phyloP scores from a whole-genome alignment of 192 early-diverging fungal species.

The Lunasporangiospora selenospora region DNA sequence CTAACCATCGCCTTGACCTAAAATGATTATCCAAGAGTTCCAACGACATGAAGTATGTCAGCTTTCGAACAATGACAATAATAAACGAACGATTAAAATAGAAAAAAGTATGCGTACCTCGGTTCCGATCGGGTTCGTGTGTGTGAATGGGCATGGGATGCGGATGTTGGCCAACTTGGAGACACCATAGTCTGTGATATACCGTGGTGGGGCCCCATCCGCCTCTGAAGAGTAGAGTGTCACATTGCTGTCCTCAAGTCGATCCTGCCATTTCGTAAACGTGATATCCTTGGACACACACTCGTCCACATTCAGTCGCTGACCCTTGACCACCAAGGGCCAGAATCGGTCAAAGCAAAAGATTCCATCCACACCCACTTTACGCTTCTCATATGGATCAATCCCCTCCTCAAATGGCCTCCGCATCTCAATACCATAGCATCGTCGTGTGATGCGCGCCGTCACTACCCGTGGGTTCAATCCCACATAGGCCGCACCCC shows the following conservation, averaged over 20 bases:
- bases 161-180: constrained; percentile 25
- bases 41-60: too few relatives aligned
- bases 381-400: constrained; percentile 17
- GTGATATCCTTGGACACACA: constrained; percentile 14
- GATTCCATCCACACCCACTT: constrained; percentile 19
- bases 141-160: constrained; percentile 11
- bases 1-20: constrained; percentile 41
- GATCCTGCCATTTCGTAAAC: constrained; percentile 22
- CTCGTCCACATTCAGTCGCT: constrained; percentile 10
- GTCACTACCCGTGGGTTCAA: constrained; percentile 37
- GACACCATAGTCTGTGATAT: constrained; percentile 23
- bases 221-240: constrained; percentile 29
- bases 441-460: constrained; percentile 17
- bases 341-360: constrained; percentile 23
- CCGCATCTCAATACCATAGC: constrained; percentile 28
- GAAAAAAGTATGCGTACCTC: too few relatives aligned
- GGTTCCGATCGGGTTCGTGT: constrained; percentile 1
- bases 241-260: constrained; percentile 2
- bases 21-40: too few relatives aligned
- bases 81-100: too few relatives aligned
- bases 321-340: constrained; percentile 17
- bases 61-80: too few relatives aligned
- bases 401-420: constrained; percentile 35
- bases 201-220: constrained; percentile 11
- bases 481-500: constrained; percentile 52